A percentile compares a stretch with the other conserved stretches of the same genome.
These are phyloP conservation scores for Ploettnerulaceae sp. DNA, from an alignment of 2,329 filamentous ascomycete species.

Conservation along the genomic window DNA sequence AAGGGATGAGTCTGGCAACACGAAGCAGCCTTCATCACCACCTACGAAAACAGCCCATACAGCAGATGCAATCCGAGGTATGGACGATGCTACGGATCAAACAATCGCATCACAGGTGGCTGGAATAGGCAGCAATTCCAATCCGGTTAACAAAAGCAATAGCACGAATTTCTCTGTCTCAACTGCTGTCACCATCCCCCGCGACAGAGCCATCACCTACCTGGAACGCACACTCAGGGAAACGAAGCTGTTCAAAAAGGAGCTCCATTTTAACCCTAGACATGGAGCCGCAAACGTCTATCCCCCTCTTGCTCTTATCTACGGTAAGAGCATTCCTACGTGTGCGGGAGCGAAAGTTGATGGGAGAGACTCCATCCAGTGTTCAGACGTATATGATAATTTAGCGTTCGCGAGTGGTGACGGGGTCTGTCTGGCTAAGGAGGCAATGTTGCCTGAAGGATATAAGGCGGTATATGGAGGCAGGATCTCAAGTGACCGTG, in stretches of 20 bases:
- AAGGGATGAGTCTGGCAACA: not conserved
- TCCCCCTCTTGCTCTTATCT: constrained; percentile 77
- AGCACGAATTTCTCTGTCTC: constrained; percentile 29
- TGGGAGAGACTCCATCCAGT: constrained; percentile 67
- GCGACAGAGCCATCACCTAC: constrained; percentile 50
- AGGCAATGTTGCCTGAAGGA: constrained; percentile 78
- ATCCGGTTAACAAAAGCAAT: constrained; percentile 24
- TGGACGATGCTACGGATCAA: constrained; percentile 28
- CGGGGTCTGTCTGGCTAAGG: constrained; percentile 79
- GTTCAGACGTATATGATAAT: constrained; percentile 77
- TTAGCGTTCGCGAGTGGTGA: constrained; percentile 83
- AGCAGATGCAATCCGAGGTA: constrained; percentile 24
- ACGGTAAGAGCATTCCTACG: constrained; percentile 81
- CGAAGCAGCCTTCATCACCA: constrained; percentile 12
- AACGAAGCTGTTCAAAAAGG: constrained; percentile 69
- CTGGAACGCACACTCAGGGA: constrained; percentile 69
- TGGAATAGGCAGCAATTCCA: constrained; percentile 25
- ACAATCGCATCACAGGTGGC: constrained; percentile 27
- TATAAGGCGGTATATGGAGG: constrained; percentile 72
- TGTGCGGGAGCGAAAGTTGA: constrained; percentile 76
- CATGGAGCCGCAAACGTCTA: constrained; percentile 67
- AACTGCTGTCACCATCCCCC: constrained; percentile 32
- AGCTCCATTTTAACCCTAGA: constrained; percentile 57
- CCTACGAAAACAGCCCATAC: constrained; percentile 26
- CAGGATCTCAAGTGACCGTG: constrained; percentile 72